phyloP scores from a whole-genome alignment of 768 basidiomycete genomes.

The Russula foetens region DNA sequence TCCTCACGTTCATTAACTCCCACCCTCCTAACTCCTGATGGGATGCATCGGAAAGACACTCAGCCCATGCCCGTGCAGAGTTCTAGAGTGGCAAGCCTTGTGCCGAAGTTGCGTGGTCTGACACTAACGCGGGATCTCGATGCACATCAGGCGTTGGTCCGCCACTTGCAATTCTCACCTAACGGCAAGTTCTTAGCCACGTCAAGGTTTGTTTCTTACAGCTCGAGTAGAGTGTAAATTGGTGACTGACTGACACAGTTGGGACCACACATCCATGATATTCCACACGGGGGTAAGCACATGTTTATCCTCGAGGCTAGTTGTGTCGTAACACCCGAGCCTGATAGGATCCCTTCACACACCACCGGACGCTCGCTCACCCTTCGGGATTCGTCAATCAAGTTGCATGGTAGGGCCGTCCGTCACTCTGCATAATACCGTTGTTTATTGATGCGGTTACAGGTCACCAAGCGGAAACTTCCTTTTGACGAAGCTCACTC shows the following conservation, averaged over 20 bases:
- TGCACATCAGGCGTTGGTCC: constrained; percentile 59
- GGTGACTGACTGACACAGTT: constrained; percentile 31
- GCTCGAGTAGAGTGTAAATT: neutral
- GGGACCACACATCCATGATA: constrained; percentile 63
- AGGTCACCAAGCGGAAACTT: constrained; percentile 60
- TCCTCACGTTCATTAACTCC: constrained; percentile 26
- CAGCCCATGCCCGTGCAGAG: constrained; percentile 32
- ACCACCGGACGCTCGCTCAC: constrained; percentile 58
- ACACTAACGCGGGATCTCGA: constrained; percentile 51
- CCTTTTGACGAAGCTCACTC: constrained; percentile 55
- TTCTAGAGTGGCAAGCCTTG: constrained; percentile 47
- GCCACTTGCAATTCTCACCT: constrained; percentile 70
- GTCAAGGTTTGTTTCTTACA: constrained; percentile 39
- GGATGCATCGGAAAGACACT: constrained; percentile 14
- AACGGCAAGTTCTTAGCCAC: constrained; percentile 69
- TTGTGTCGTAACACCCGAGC: neutral
- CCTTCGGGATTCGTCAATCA: constrained; percentile 67
- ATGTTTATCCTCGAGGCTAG: neutral
- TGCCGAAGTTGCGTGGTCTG: constrained; percentile 48
- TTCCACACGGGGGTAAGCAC: constrained; percentile 53
- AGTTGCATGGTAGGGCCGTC: constrained; percentile 52
- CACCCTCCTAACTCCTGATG: constrained; percentile 18
- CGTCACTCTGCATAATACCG: neutral
- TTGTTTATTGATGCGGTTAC: neutral
- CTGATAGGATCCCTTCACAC: constrained; percentile 45